Percentiles rank a stretch among this genome's conserved stretches.
phyloP scores from a whole-genome alignment of 129 eudicot species.

The Flaveria robusta region DNA sequence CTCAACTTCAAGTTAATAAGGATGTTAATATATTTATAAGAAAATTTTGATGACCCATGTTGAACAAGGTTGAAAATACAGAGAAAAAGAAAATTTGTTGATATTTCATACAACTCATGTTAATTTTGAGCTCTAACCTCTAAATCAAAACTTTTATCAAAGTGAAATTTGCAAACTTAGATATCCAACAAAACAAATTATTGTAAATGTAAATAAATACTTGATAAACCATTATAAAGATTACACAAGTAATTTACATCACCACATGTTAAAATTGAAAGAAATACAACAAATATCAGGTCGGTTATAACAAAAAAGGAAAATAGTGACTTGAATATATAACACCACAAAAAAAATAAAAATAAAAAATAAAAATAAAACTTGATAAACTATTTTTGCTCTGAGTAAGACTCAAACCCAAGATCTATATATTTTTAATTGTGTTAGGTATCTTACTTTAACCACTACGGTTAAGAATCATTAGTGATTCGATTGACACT shows the following conservation, averaged over 20 bases:
- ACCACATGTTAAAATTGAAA: not conserved
- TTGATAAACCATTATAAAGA: not conserved
- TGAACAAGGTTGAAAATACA: not conserved
- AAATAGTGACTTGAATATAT: not conserved
- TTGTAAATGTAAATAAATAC: not conserved
- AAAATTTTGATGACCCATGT: not conserved
- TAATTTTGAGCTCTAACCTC: not conserved
- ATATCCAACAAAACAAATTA: not conserved
- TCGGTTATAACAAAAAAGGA: not conserved
- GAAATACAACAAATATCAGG: not conserved
- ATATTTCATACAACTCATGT: not conserved
- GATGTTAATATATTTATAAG: not conserved
- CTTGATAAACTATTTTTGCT: too few species aligned
- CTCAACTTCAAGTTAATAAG: not conserved
- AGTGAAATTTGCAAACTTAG: not conserved
- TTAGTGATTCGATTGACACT: slow-evolving; percentile 1
- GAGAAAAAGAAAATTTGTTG: not conserved
- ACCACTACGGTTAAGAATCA: too few species aligned
- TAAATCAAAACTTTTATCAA: not conserved
- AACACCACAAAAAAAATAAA: too few species aligned
- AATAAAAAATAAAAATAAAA: too few species aligned
- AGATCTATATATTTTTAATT: too few species aligned
- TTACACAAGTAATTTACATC: not conserved
- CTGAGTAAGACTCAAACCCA: too few species aligned
- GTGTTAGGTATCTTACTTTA: too few species aligned